Conservation (phyloP, 805 yeast genomes). For the Soucietia sequanensis region DNA sequence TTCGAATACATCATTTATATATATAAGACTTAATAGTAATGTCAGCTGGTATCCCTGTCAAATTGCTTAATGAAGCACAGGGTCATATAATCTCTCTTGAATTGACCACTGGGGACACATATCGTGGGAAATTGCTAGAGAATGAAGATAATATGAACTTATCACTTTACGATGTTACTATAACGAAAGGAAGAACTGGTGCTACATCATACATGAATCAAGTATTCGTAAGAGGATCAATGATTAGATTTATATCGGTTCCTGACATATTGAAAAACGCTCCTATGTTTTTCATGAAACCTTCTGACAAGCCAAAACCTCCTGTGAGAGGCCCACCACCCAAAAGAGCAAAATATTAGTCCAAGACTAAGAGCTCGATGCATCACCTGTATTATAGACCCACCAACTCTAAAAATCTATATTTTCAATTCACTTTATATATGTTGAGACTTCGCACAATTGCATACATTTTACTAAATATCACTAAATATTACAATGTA, state of each 20-base stretch:
- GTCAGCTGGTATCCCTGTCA: constrained; percentile 79
- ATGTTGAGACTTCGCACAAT: no score
- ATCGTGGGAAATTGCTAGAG: constrained; percentile 82
- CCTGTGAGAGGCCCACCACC: constrained; percentile 64
- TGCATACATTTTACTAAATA: no score
- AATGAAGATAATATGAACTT: constrained; percentile 95
- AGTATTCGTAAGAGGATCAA: constrained; percentile 90
- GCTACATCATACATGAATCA: constrained; percentile 72
- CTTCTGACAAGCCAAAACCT: constrained; percentile 62
- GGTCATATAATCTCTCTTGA: constrained; percentile 87
- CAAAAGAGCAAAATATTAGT: constrained; percentile 26
- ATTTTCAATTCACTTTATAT: no score
- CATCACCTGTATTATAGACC: no score
- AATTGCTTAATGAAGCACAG: constrained; percentile 81
- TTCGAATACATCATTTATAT: no score
- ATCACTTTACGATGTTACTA: constrained; percentile 75
- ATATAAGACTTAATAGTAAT: constrained; percentile 27
- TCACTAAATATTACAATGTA: no score
- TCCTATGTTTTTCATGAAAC: constrained; percentile 73
- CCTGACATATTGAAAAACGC: constrained; percentile 90
- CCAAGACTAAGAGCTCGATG: no score
- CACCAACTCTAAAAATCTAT: no score
- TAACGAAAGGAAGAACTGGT: constrained; percentile 71
- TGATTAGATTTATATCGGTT: constrained; percentile 75
- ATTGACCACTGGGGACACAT: constrained; percentile 79